A percentile compares a stretch with the other conserved stretches of the same genome.
phyloP scores from a whole-genome alignment of 371 early-diverging fungal genomes.

The Mortierella sp. region DNA sequence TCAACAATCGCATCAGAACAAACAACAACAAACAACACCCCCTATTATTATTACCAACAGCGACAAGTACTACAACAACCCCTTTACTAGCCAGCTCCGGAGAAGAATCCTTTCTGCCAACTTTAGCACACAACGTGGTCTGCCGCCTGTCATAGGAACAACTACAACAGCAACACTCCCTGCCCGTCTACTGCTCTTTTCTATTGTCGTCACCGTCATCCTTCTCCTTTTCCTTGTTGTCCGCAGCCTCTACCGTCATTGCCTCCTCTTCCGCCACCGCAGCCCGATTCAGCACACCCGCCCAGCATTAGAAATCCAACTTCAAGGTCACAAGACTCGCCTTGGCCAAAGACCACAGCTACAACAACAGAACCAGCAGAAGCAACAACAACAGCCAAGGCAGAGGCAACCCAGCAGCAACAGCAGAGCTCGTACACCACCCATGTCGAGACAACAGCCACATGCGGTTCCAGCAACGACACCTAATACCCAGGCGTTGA shows the following conservation, averaged over 20 bases:
- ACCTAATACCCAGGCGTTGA: slow-evolving; percentile 19
- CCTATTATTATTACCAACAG: not conserved
- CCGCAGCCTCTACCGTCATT: slow-evolving; percentile 1
- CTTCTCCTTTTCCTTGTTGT: not conserved
- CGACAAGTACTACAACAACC: not conserved
- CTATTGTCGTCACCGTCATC: slow-evolving; percentile 1
- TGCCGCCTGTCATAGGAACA: slow-evolving; percentile 4
- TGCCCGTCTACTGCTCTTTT: not conserved
- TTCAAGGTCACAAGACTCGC: not conserved
- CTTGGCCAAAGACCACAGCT: not conserved
- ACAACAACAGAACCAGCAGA: not conserved
- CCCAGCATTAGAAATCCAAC: not conserved
- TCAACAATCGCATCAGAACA: not conserved
- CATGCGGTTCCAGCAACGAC: not conserved
- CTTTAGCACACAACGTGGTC: slow-evolving; percentile 7
- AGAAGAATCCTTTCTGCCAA: not conserved
- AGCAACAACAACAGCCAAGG: not conserved
- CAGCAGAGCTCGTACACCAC: not conserved
- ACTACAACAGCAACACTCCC: not conserved
- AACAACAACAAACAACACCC: not conserved
- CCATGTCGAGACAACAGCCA: not conserved
- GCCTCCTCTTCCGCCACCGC: not conserved
- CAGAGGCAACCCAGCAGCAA: not conserved
- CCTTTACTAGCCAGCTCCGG: not conserved
- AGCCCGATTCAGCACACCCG: not conserved